Conservation (phyloP, 176 grass and related monocot genomes). For the Oryza meridionalis region DNA sequence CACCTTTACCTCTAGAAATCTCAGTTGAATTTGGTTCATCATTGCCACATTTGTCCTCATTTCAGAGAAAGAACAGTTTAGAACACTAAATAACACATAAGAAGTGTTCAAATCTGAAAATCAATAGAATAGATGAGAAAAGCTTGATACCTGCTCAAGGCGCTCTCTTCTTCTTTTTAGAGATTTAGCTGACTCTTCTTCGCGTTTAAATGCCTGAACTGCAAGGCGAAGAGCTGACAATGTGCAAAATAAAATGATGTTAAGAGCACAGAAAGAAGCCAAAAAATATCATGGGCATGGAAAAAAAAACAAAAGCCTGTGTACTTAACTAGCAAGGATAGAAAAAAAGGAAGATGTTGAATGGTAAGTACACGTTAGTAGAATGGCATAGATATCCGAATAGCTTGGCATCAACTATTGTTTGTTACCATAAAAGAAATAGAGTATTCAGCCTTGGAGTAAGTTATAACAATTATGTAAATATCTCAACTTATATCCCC, state of each 20-base stretch:
- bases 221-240: slow-evolving; percentile 77
- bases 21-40: slow-evolving; percentile 59
- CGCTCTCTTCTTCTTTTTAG: slow-evolving; percentile 74
- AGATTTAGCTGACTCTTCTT: slow-evolving; percentile 67
- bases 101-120: not conserved
- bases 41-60: slow-evolving; percentile 76
- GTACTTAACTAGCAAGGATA: not conserved
- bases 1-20: slow-evolving; percentile 67
- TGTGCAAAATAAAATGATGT: slow-evolving; percentile 10
- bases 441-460: not conserved
- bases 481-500: not conserved
- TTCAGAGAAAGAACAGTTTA: slow-evolving; percentile 35
- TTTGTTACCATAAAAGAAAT: not conserved
- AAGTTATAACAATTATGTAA: not conserved
- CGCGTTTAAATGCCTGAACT: slow-evolving; percentile 76
- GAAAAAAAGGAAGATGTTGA: not conserved
- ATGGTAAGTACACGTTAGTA: not conserved
- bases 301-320: not conserved
- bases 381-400: not conserved
- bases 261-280: slow-evolving; percentile 17
- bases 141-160: slow-evolving; percentile 54
- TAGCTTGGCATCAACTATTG: not conserved
- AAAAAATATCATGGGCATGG: not conserved
- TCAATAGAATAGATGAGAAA: not conserved
- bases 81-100: slow-evolving; percentile 2